Evolutionary conservation across 129 eudicot genomes (phyloP).

Genomic region (Tanacetum coccineum): DNA sequence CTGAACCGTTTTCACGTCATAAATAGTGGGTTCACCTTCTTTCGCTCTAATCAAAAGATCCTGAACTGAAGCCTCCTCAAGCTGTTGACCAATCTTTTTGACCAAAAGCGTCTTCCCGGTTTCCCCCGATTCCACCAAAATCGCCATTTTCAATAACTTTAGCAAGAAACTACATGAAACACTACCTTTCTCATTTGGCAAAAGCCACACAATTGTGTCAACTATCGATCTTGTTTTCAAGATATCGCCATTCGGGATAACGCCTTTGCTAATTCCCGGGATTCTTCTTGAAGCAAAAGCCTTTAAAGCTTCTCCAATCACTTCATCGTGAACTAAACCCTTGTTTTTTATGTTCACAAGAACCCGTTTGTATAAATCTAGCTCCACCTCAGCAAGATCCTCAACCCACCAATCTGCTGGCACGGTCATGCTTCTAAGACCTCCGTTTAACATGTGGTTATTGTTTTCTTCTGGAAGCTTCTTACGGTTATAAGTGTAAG

Average conservation of each 20-base stretch:
- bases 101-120: too few relatives aligned
- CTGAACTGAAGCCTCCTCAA: too few relatives aligned
- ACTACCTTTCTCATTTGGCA: too few relatives aligned
- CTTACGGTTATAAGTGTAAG: slow-evolving; percentile 73
- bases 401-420: slow-evolving; percentile 99
- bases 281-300: slow-evolving; percentile 68
- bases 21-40: too few relatives aligned
- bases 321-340: slow-evolving; percentile 54
- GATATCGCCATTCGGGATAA: slow-evolving; percentile 40
- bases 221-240: slow-evolving; percentile 50
- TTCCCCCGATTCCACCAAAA: too few relatives aligned
- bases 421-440: slow-evolving; percentile 53
- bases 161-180: too few relatives aligned
- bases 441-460: slow-evolving; percentile 43
- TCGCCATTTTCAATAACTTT: too few relatives aligned
- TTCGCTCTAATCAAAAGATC: too few relatives aligned
- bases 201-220: slow-evolving; percentile 33
- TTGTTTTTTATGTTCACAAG: slow-evolving; percentile 63
- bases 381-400: slow-evolving; percentile 84
- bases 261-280: slow-evolving; percentile 70
- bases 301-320: slow-evolving; percentile 89
- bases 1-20: too few relatives aligned
- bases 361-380: slow-evolving; percentile 66
- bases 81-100: too few relatives aligned
- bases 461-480: slow-evolving; percentile 76